Conservation (phyloP, 2,329 filamentous ascomycete genomes). For the Magnaporthales sp. region DNA sequence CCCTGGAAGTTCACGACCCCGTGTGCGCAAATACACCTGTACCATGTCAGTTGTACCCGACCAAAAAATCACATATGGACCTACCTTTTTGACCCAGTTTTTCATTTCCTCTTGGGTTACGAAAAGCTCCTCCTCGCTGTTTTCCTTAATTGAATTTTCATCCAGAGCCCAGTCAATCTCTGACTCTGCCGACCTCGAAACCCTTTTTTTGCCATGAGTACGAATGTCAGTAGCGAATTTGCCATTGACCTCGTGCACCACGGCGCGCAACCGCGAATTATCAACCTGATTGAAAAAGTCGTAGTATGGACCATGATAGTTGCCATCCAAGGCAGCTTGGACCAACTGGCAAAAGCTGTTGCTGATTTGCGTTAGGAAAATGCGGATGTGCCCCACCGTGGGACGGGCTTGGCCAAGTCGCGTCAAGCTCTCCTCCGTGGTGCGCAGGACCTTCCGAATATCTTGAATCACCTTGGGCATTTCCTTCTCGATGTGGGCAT, state of each 20-base stretch:
- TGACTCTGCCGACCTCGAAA: too few species aligned
- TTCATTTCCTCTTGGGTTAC: too few species aligned
- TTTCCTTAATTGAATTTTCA: too few species aligned
- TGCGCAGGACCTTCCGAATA: slow-evolving; percentile 25
- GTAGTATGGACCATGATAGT: slow-evolving; percentile 17
- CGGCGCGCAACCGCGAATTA: slow-evolving; percentile 36
- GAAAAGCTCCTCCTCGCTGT: too few species aligned
- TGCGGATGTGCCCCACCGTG: slow-evolving; percentile 12
- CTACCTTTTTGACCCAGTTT: too few species aligned
- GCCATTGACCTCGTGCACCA: slow-evolving; percentile 39
- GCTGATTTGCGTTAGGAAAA: slow-evolving; percentile 20
- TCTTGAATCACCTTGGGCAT: slow-evolving; percentile 35
- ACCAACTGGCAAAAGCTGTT: slow-evolving; percentile 14
- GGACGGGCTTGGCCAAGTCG: slow-evolving; percentile 22
- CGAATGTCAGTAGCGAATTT: slow-evolving; percentile 37
- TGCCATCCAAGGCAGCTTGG: slow-evolving; percentile 18
- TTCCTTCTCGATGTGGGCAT: slow-evolving; percentile 34
- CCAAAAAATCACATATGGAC: too few species aligned
- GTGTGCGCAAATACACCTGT: too few species aligned
- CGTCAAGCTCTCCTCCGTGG: slow-evolving; percentile 27
- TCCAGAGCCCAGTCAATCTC: too few species aligned
- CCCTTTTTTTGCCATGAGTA: background rate
- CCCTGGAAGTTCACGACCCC: too few species aligned
- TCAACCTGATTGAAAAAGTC: slow-evolving; percentile 20
- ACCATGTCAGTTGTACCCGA: too few species aligned